Conservation (phyloP, 2,329 filamentous ascomycete species). For the Fusarium hostae region DNA sequence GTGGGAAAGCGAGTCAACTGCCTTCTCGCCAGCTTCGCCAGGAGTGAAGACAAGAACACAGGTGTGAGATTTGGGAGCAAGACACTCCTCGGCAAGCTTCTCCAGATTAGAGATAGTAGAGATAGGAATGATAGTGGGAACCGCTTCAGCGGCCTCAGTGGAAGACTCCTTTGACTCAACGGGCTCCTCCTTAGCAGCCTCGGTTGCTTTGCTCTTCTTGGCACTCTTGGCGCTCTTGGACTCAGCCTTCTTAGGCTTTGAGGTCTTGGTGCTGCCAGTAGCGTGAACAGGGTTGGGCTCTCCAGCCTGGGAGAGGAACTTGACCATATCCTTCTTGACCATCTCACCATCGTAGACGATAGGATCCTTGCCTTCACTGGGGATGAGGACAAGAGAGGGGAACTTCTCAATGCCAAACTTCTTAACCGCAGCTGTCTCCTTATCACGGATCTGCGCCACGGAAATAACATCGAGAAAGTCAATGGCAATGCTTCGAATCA, state of each 20-base stretch:
- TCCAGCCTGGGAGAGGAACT: conserved; percentile 84
- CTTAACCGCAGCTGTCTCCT: conserved; percentile 77
- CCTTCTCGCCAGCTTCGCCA: conserved; percentile 63
- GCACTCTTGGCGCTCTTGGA: conserved; percentile 51
- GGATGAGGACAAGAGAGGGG: conserved; percentile 83
- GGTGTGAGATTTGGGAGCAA: conserved; percentile 79
- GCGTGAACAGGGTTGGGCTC: conserved; percentile 78
- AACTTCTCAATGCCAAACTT: conserved; percentile 81
- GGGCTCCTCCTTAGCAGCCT: conserved; percentile 48
- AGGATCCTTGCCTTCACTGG: conserved; percentile 73
- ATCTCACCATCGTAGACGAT: conserved; percentile 84
- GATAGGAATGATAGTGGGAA: conserved; percentile 67
- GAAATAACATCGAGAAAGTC: conserved; percentile 86
- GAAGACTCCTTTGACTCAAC: conserved; percentile 39
- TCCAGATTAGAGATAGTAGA: conserved; percentile 70
- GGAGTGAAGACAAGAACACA: conserved; percentile 84
- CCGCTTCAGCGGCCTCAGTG: conserved; percentile 42
- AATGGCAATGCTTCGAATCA: conserved; percentile 86
- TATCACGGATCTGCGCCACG: conserved; percentile 85
- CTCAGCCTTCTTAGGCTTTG: conserved; percentile 55
- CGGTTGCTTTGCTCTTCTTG: conserved; percentile 45
- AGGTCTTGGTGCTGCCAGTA: conserved; percentile 50
- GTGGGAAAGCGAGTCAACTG: conserved; percentile 73
- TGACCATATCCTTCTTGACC: conserved; percentile 83
- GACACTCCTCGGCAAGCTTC: conserved; percentile 76